phyloP scores from a whole-genome alignment of 2,329 filamentous ascomycete species.

The Tolypocladium amazonense region DNA sequence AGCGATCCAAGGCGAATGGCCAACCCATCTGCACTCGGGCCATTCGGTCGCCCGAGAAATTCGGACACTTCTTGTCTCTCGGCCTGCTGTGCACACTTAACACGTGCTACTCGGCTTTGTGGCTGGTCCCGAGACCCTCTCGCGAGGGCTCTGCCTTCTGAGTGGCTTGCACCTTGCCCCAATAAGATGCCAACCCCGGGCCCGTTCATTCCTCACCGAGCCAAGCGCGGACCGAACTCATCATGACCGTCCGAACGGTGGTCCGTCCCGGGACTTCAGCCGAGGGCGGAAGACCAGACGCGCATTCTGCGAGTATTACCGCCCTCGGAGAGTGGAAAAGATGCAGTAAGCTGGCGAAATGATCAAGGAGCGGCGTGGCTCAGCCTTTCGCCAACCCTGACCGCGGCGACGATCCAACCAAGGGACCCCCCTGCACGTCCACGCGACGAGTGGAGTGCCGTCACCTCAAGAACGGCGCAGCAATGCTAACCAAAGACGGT shows the following conservation, averaged over 20 bases:
- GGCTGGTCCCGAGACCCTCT: not conserved
- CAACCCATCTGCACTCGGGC: not conserved
- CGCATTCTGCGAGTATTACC: not conserved
- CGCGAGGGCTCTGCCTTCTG: not conserved
- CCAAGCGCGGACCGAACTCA: not conserved
- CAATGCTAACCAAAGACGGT: not conserved
- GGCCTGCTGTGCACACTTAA: not conserved
- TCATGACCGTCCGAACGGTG: not conserved
- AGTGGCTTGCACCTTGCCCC: not conserved
- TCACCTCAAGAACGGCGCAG: not conserved
- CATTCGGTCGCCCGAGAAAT: not conserved
- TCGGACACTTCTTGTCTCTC: not conserved
- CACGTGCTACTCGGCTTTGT: not conserved
- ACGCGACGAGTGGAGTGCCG: slow-evolving; percentile 2
- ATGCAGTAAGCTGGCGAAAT: not conserved
- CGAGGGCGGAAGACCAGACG: not conserved
- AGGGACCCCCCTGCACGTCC: not conserved
- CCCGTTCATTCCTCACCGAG: not conserved
- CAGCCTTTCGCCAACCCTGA: not conserved
- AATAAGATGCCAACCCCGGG: not conserved
- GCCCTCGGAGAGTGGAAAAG: too few species aligned
- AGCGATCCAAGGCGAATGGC: not conserved
- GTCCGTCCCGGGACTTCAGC: not conserved
- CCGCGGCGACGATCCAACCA: not conserved
- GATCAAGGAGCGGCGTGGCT: slow-evolving; percentile 1